Evolutionary conservation across 306 rosid species (phyloP), one percentile per base, ranked within the genome.

Genomic region (Cyclanthera cordifolia): DNA sequence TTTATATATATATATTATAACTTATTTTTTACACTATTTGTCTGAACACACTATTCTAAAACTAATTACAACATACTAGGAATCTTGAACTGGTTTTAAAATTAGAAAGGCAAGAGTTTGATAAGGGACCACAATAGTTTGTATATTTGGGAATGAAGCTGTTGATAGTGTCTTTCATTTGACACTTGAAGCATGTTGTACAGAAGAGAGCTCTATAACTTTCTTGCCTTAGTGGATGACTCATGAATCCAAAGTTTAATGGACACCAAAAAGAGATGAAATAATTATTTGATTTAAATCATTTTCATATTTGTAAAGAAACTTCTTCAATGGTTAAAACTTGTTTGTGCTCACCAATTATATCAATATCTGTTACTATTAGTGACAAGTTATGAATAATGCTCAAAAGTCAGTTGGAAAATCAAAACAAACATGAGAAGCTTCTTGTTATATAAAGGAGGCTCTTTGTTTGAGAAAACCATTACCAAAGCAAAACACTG

Each of bases 361-460:
- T 28, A 25, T 57, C 21, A 2, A 28, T 25, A 55, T 55, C 37
- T 55, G 21, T 60, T 37, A 60, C 47, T 60, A 37, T 60, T 60
- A 37, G 23, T 60, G 47, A 60, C 47, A 60, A 32, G 67, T 60
- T 60, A 25, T 60, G 25, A 16, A 13, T 27, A 7, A 6, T 57
- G 65, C 48, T 20, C 51, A 63, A 41, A 63, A 60, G 19, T 1
- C 30, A 37, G 69, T 63, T 65, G 14, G 39, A 65, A 43, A 65
- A 21, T 65, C 34, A 65, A 14, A 32, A 63, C 51, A 63, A 65
- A 45, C 21, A 2, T 16, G 24, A 43, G 53, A 3, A 66, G 25
- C 43, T 46, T 66, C 47, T 66, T 66, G 55, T 66, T 47, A 45
- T 66, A 66, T 47, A 66, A 66, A 66, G 39, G 41, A 45, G 23